These are phyloP conservation scores for Populus tomentosa DNA, from an alignment of 441 rosid species.

Conservation along the genomic window DNA sequence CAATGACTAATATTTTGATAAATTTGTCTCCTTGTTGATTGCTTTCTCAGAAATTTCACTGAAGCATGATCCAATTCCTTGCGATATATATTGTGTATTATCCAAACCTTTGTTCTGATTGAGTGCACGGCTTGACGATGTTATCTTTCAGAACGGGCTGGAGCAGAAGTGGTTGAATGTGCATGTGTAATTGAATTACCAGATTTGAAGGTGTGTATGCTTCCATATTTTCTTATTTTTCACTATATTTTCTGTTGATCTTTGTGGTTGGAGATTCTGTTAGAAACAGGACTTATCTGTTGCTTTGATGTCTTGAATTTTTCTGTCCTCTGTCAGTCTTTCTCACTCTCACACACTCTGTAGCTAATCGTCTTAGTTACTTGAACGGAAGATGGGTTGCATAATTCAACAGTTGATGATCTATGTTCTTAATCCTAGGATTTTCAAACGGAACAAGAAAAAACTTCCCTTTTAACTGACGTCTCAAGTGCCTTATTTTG, in stretches of 20 bases:
- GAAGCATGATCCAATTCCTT: neutral
- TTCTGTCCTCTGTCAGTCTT: neutral
- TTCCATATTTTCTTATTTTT: neutral
- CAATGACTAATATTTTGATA: neutral
- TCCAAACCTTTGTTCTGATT: slow-evolving; percentile 2
- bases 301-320: neutral
- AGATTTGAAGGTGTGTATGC: slow-evolving; percentile 51
- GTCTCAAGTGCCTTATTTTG: neutral
- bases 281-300: neutral
- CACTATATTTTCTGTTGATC: neutral
- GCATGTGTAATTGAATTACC: slow-evolving; percentile 83
- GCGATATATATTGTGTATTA: neutral
- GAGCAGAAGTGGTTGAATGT: slow-evolving; percentile 82
- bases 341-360: neutral
- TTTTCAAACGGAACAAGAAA: neutral
- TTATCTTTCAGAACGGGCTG: slow-evolving; percentile 50
- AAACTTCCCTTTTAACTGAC: neutral
- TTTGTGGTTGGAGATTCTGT: neutral
- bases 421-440: neutral
- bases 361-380: neutral
- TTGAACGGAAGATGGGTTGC: neutral
- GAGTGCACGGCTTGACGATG: neutral
- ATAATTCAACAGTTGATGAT: neutral
- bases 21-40: neutral
- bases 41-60: neutral